Conservation (phyloP, 306 rosid genomes). For the Crataegus laevigata region DNA sequence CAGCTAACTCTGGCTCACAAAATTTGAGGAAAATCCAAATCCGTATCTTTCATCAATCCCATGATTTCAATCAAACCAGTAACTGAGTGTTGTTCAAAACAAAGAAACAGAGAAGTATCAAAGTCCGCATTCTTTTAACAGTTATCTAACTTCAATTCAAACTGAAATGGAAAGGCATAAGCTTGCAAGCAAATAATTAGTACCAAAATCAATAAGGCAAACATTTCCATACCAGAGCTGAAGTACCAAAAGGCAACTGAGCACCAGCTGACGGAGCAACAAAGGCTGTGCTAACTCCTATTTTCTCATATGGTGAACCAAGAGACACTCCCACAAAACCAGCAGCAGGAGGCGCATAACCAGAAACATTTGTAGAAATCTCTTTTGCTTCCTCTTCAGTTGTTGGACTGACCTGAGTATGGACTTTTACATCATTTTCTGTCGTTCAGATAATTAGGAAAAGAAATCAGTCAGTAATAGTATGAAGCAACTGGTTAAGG, state of each 20-base stretch:
- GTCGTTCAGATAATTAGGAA: neutral
- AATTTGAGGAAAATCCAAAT: slow-evolving; percentile 17
- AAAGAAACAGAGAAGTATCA: neutral
- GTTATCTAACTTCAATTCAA: neutral
- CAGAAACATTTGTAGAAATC: neutral
- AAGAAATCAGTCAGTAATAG: neutral
- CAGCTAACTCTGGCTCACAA: slow-evolving; percentile 11
- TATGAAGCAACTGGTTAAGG: neutral
- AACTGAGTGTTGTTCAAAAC: neutral
- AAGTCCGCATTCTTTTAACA: neutral
- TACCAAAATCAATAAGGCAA: neutral
- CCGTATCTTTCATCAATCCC: slow-evolving; percentile 9
- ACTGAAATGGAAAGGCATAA: neutral
- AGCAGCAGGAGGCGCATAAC: neutral
- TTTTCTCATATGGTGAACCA: neutral
- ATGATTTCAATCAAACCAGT: slow-evolving; percentile 4
- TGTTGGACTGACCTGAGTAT: slow-evolving; percentile 1
- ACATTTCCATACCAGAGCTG: slow-evolving; percentile 15
- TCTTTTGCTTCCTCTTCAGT: slow-evolving; percentile 6
- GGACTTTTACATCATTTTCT: slow-evolving; percentile 4
- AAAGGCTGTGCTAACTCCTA: neutral
- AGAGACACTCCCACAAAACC: slow-evolving; percentile 2
- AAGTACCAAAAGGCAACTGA: slow-evolving; percentile 12
- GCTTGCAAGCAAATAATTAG: neutral
- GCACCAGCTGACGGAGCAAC: slow-evolving; percentile 6